Evolutionary conservation across 805 yeast genomes (phyloP).

Genomic region (Candida verbasci): DNA sequence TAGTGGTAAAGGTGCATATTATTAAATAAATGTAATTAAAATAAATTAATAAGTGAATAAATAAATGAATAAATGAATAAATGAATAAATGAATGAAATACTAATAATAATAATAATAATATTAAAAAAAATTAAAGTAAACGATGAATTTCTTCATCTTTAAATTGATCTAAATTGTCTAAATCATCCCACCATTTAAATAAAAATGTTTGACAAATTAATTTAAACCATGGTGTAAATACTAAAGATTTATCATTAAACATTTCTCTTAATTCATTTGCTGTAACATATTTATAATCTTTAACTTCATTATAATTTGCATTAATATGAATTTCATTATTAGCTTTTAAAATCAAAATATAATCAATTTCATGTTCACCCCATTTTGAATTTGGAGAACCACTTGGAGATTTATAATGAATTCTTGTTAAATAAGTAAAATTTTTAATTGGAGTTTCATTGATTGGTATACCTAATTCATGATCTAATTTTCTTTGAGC

Average conservation of each 20-base stretch:
- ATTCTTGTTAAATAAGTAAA: constrained; percentile 89
- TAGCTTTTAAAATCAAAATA: constrained; percentile 69
- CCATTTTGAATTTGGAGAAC: constrained; percentile 64
- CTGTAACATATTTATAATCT: constrained; percentile 71
- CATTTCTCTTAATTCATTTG: constrained; percentile 67
- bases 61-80: no score
- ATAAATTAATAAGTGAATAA: no score
- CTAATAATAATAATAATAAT: no score
- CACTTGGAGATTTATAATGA: constrained; percentile 83
- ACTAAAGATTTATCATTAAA: constrained; percentile 59
- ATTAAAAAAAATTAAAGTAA: constrained; percentile 36
- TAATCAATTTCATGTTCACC: constrained; percentile 98
- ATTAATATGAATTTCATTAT: constrained; percentile 49
- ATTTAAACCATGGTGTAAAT: constrained; percentile 98
- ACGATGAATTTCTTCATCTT: constrained; percentile 45
- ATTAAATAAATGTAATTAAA: constrained; percentile 1
- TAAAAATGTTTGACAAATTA: constrained; percentile 86
- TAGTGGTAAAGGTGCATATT: constrained; percentile 10
- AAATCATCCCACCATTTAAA: constrained; percentile 92
- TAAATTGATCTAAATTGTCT: constrained; percentile 50
- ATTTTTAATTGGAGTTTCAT: constrained; percentile 56
- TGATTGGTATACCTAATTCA: constrained; percentile 77
- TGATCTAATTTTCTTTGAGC: constrained; percentile 91
- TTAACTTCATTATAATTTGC: constrained; percentile 74
- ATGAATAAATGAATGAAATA: no score